Evolutionary conservation across 1,139 yeast species (phyloP), one percentile per base, ranked within the genome.

Genomic region (Pichia sp.): DNA sequence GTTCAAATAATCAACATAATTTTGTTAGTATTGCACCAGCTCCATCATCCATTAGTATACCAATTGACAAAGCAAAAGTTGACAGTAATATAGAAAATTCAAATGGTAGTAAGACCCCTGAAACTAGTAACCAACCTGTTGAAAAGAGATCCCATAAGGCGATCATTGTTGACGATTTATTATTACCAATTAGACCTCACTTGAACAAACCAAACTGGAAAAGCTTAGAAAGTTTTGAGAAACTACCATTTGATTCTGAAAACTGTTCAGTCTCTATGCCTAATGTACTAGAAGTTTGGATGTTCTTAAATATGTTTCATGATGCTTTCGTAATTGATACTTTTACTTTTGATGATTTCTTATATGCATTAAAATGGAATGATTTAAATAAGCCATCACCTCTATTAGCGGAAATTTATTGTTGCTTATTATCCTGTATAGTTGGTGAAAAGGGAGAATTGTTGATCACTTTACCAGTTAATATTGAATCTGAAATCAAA

Each of bases 271-370:
- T 47, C 14, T 42, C 53, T 4, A 57, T 67, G 7, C 69, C 73
- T 6, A 78, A 77, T 50, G 78, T 84, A 0, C 66, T 88, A 39
- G 91, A 86, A 64, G 69, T 78, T 5, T 88, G 96, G 96, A 72
- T 80, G 8, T 88, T 88, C 60, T 68, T 87, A 46, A 87, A 87
- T 63, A 78, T 87, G 50, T 88, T 83, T 63, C 81, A 81, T 59
- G 76, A 76, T 34, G 82, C 87, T 1, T 70, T 87, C 48, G 67
- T 77, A 18, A 71, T 88, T 25, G 91, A 85, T 62, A 79, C 87
- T 0, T 84, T 87, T 59, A 84, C 95, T 0, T 86, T 85, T 70
- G 96, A 88, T 67, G 95, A 87, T 63, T 86, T 82, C 62, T 65
- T 85, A 6, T 80, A 80, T 54, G 83, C 86, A 2, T 71, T 88